These are phyloP conservation scores for Solanum chmielewskii DNA, from an alignment of 257 asterid species.

Conservation along the genomic window DNA sequence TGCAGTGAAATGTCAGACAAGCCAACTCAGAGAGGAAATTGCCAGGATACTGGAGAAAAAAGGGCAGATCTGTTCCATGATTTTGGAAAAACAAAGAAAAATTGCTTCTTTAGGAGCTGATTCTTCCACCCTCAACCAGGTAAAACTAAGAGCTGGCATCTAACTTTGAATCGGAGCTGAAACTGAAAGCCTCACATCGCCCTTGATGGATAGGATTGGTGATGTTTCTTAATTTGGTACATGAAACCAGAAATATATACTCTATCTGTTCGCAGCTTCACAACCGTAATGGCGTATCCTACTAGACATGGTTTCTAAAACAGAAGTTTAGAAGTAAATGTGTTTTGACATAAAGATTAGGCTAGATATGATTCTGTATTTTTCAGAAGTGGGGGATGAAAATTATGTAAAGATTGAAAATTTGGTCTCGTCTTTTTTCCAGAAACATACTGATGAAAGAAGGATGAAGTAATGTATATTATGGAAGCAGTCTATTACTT, in stretches of 20 bases:
- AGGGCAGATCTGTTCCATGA: slow-evolving; percentile 42
- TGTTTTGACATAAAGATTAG: neutral
- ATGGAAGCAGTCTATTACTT: neutral
- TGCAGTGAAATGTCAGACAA: slow-evolving; percentile 56
- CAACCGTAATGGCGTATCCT: neutral
- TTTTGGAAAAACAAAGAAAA: slow-evolving; percentile 58
- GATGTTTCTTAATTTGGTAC: neutral
- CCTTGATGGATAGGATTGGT: neutral
- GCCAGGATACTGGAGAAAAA: slow-evolving; percentile 36
- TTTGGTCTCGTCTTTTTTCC: neutral
- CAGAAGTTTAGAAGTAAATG: neutral
- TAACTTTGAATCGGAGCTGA: neutral
- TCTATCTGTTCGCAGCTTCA: neutral
- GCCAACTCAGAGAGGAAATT: slow-evolving; percentile 41
- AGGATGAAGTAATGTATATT: neutral
- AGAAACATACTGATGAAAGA: neutral
- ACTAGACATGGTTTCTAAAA: neutral
- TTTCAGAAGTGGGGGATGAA: neutral
- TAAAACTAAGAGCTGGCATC: neutral
- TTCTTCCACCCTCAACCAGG: slow-evolving; percentile 56
- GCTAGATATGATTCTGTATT: neutral
- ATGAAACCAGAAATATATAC: neutral
- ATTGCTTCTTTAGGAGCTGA: slow-evolving; percentile 42
- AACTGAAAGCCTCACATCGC: neutral
- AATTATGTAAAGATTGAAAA: neutral